Base-by-base conservation (phyloP, 202 grass and related monocot species). In the Saccharum hybrid region DNA sequence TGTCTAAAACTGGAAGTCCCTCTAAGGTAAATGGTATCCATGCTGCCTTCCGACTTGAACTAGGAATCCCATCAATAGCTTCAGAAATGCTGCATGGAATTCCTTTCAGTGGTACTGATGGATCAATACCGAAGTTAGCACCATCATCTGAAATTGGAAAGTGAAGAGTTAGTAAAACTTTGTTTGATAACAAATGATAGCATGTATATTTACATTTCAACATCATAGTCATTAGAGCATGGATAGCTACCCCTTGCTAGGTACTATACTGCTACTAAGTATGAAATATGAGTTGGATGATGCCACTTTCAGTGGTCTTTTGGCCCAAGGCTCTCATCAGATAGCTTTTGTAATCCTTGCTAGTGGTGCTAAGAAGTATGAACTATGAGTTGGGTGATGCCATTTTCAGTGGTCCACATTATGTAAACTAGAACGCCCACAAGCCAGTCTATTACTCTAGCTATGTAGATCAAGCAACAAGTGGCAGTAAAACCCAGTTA, bases 91-190 rank as follows among this genome's bases (percentile, higher is more conserved):
- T 92, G 84, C 85, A 86, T 28, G 87, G 80, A 85, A 88, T 76
- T 51, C 90, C 87, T 89, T 86, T 97, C 33, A 82, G 68, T 68
- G 86, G 83, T 66, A 85, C 78, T 64, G 89, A 88, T 68, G 92
- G 81, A 85, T 63, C 65, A 86, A 64, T 87, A 26, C 63, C 83
- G 30, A 86, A 6, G 59, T 83, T 92, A 21, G 85, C 77, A 83
- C 88, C 82, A 67, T 83, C 81, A 88, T 94, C 96, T 98, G 91
- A 76, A 95, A 93, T 85, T 81, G 11, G 37, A 75, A 75, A 30
- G 81, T 33, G 34, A 30, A 54, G 40, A 18, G 56, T 91, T 72
- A 90, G 82, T 51, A 65, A 45, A 18, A 23, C 71, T 62, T 83
- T 41, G 28, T 74, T 71, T 91, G 18, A 26, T 74, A 33, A 89